Conservation (phyloP, 768 basidiomycete species). For the Lactarius psammicola region DNA sequence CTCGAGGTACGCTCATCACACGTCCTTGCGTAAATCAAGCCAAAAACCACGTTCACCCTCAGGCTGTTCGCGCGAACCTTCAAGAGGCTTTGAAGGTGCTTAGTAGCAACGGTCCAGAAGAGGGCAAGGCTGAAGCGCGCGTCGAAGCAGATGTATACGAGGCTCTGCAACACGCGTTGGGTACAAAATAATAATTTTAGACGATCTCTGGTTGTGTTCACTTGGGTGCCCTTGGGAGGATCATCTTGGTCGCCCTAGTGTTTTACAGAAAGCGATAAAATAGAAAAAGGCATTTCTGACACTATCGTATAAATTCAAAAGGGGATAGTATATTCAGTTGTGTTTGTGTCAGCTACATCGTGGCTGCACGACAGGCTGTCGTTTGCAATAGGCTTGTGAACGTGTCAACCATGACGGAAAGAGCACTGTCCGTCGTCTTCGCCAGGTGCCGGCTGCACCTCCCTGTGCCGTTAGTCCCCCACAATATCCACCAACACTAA, state of each 20-base stretch:
- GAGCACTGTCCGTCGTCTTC: too few species aligned
- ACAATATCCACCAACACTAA: neutral
- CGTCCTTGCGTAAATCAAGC: neutral
- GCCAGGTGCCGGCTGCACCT: too few species aligned
- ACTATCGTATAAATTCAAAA: neutral
- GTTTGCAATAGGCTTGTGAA: neutral
- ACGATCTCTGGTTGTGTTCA: slow-evolving; percentile 11
- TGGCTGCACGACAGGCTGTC: neutral
- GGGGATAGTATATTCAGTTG: neutral
- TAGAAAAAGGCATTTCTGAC: slow-evolving; percentile 1
- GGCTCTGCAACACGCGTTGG: slow-evolving; percentile 84
- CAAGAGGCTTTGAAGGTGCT: slow-evolving; percentile 84
- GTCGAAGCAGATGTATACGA: slow-evolving; percentile 98
- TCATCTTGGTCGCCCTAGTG: neutral
- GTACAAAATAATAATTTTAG: slow-evolving; percentile 44
- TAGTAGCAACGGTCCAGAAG: slow-evolving; percentile 82
- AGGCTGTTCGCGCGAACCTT: slow-evolving; percentile 90
- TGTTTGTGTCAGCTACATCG: neutral
- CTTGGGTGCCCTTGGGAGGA: neutral
- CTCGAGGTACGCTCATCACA: slow-evolving; percentile 61
- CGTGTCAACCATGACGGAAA: neutral
- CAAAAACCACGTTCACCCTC: slow-evolving; percentile 15
- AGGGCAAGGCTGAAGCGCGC: slow-evolving; percentile 89
- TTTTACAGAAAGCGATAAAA: neutral
- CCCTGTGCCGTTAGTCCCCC: neutral